Evolutionary conservation across 2,329 filamentous ascomycete genomes (phyloP).

Genomic region (Herpotrichia juniperi): DNA sequence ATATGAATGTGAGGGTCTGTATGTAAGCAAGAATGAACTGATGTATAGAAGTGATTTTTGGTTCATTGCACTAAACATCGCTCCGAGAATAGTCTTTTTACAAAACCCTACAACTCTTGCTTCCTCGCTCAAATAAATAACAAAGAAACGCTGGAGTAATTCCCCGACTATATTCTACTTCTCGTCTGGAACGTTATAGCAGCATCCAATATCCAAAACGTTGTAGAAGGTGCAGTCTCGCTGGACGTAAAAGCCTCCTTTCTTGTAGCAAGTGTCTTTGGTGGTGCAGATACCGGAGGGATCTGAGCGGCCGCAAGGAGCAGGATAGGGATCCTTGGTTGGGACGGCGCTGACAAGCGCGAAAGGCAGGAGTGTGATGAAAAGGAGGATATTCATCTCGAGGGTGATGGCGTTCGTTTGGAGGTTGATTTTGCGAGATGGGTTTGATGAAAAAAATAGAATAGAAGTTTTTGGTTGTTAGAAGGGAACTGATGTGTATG

Average conservation of each 20-base stretch:
- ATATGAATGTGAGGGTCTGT: too few relatives aligned
- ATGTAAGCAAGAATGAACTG: too few relatives aligned
- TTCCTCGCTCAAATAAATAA: too few relatives aligned
- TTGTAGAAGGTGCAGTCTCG: conserved; percentile 38
- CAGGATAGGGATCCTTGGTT: conserved; percentile 31
- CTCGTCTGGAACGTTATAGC: conserved; percentile 32
- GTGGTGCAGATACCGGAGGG: conserved; percentile 36
- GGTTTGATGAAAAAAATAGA: too few relatives aligned
- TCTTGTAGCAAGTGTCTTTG: conserved; percentile 27
- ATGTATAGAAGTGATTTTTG: too few relatives aligned
- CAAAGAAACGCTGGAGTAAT: too few relatives aligned
- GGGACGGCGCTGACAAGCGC: conserved; percentile 18
- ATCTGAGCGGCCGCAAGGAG: conserved; percentile 33
- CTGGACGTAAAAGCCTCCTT: conserved; percentile 37
- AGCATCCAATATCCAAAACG: conserved; percentile 36
- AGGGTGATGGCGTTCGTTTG: not conserved
- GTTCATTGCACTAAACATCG: too few relatives aligned
- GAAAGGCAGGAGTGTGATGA: conserved; percentile 21
- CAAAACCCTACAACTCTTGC: too few relatives aligned
- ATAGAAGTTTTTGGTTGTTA: not conserved
- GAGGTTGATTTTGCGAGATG: not conserved
- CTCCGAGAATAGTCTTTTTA: too few relatives aligned
- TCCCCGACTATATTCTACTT: conserved; percentile 4
- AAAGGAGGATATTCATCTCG: conserved; percentile 15
- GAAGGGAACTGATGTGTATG: not conserved